Evolutionary conservation across 805 yeast genomes (phyloP), one percentile per base, ranked within the genome.

Genomic region (Spathaspora passalidarum): DNA sequence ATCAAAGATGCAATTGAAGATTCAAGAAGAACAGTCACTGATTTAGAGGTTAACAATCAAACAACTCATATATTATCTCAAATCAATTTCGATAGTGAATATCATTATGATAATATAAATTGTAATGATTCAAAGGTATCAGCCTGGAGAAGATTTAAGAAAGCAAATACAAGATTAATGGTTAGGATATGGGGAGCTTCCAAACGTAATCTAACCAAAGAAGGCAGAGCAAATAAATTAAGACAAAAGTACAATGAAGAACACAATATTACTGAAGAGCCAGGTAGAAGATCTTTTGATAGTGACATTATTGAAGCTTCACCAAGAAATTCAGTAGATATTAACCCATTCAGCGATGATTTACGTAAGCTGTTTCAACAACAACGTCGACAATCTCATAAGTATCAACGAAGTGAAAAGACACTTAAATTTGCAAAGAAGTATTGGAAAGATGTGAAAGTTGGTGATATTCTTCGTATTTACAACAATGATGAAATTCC

Each of bases 1-100:
- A 70, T 84, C 48, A 85, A 85, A 56, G 95, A 87, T 65, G 94
- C 88, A 1, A 66, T 87, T 38, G 95, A 87, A 63, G 95, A 87
- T 62, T 85, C 88, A 8, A 72, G 89, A 62, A 76, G 95, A 66
- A 82, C 89, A 0, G 70, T 76, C 2, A 66, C 82, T 35, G 95
- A 87, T 65, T 65, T 84, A 60, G 89, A 86, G 62, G 80, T 87
- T 32, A 87, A 87, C 61, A 87, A 87, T 61, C 86, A 86, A 42
- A 68, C 73, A 26, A 84, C 90, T 0, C 89, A 85, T 60, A 79
- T 84, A 38, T 68, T 86, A 36, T 59, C 56, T 5, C 71, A 67
- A 48, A 65, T 65, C 25, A 45, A 47, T 26, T 34, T 50, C 3
- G 38, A 53, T 6, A 51, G 46, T 11, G 45, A 55, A 13, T 68